phyloP scores from a whole-genome alignment of 345 rosid species.

The Jatropha curcas region DNA sequence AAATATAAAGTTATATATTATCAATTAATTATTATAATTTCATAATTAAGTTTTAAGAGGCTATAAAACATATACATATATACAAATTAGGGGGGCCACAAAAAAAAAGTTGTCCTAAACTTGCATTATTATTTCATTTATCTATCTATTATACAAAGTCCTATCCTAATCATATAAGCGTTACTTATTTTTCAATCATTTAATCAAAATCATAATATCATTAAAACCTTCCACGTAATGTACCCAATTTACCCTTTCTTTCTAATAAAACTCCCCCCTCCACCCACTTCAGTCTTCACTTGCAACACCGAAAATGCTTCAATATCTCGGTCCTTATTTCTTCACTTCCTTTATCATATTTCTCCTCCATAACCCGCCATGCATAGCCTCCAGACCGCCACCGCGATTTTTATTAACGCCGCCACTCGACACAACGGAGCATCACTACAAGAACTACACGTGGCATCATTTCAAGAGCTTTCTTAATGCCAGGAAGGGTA shows the following conservation, averaged over 20 bases:
- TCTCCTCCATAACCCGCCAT: conserved; percentile 26
- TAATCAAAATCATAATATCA: neutral
- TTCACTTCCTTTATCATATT: conserved; percentile 27
- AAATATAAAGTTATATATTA: too few species aligned
- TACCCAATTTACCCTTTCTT: conserved; percentile 26
- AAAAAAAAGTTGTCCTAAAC: neutral
- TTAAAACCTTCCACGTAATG: neutral
- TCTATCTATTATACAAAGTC: too few species aligned
- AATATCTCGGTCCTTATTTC: conserved; percentile 25
- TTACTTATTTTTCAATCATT: neutral
- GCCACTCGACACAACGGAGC: neutral
- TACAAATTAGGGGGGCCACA: neutral
- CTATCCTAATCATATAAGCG: neutral
- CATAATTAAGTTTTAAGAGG: neutral
- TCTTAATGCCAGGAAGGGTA: conserved; percentile 22
- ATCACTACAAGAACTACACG: conserved; percentile 9
- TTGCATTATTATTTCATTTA: too few species aligned
- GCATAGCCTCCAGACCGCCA: conserved; percentile 33
- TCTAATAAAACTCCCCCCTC: conserved; percentile 34
- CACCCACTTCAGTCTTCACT: neutral
- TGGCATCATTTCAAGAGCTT: conserved; percentile 20
- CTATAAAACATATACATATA: neutral
- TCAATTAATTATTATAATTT: neutral
- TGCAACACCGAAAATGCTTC: neutral
- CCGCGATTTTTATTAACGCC: conserved; percentile 21